phyloP scores from a whole-genome alignment of 352 stramenopile genomes.

The Phytopythium oedochilum region DNA sequence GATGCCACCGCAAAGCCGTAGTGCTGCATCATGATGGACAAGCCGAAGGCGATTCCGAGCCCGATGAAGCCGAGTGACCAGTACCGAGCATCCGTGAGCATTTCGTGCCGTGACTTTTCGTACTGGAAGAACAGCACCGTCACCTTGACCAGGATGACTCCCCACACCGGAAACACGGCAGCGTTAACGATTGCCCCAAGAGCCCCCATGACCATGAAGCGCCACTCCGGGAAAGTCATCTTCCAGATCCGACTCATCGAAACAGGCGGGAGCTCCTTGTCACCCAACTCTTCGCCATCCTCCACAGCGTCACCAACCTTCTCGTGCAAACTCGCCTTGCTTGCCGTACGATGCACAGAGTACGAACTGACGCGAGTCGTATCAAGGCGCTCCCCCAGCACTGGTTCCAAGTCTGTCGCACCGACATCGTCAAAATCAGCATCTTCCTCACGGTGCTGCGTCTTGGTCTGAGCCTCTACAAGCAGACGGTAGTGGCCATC shows the following conservation, averaged over 20 bases:
- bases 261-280: constrained; percentile 1
- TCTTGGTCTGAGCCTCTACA: constrained; percentile 25
- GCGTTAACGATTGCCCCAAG: constrained; percentile 24
- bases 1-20: constrained; percentile 34
- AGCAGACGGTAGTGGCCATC: constrained; percentile 28
- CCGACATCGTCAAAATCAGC: constrained; percentile 2
- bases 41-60: constrained; percentile 18
- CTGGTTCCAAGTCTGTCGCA: neutral
- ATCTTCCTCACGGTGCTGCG: neutral
- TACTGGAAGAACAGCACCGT: constrained; percentile 34
- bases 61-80: constrained; percentile 30
- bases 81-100: constrained; percentile 17
- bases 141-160: constrained; percentile 33
- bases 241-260: constrained; percentile 37
- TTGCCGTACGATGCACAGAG: neutral
- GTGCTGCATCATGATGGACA: constrained; percentile 20
- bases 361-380: neutral
- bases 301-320: neutral
- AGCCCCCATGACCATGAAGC: constrained; percentile 14
- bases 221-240: constrained; percentile 22
- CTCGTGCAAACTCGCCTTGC: constrained; percentile 5
- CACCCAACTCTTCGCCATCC: constrained; percentile 1
- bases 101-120: constrained; percentile 12
- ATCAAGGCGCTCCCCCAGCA: neutral
- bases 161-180: constrained; percentile 33